Conservation (phyloP, 352 stramenopile species). For the Pythium myriotylum region DNA sequence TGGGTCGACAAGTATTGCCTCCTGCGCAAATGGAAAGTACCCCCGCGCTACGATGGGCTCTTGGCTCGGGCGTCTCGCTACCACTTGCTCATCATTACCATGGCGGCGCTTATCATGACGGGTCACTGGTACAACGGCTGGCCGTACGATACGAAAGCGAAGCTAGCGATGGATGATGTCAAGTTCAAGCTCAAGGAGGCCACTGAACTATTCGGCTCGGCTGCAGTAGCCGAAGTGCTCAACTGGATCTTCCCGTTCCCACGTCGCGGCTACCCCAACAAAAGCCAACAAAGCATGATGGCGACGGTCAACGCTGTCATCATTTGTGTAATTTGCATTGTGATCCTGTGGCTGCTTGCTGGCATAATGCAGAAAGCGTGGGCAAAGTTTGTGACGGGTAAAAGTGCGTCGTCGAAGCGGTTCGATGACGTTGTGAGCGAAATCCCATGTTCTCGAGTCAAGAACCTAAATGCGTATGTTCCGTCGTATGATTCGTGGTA, state of each 20-base stretch:
- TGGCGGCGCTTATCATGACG: constrained; percentile 76
- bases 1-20: constrained; percentile 87
- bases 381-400: constrained; percentile 17
- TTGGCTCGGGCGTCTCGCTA: constrained; percentile 65
- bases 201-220: constrained; percentile 28
- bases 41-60: constrained; percentile 59
- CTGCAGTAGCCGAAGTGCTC: constrained; percentile 36
- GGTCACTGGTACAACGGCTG: constrained; percentile 81
- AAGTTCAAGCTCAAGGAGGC: constrained; percentile 32
- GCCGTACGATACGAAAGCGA: constrained; percentile 58
- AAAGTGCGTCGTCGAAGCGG: constrained; percentile 11
- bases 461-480: constrained; percentile 58
- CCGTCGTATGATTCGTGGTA: constrained; percentile 71
- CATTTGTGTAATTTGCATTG: constrained; percentile 12
- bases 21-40: constrained; percentile 74
- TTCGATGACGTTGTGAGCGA: constrained; percentile 35
- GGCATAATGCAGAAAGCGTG: constrained; percentile 21
- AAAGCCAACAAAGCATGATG: constrained; percentile 45
- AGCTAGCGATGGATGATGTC: constrained; percentile 34
- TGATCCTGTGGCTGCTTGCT: constrained; percentile 15
- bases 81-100: constrained; percentile 62
- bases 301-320: constrained; percentile 44
- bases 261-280: constrained; percentile 41
- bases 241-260: constrained; percentile 58
- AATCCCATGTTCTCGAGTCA: constrained; percentile 47